Base-by-base conservation (phyloP, 208 protist genomes). In the Herpetomonas samuelpessoai region DNA sequence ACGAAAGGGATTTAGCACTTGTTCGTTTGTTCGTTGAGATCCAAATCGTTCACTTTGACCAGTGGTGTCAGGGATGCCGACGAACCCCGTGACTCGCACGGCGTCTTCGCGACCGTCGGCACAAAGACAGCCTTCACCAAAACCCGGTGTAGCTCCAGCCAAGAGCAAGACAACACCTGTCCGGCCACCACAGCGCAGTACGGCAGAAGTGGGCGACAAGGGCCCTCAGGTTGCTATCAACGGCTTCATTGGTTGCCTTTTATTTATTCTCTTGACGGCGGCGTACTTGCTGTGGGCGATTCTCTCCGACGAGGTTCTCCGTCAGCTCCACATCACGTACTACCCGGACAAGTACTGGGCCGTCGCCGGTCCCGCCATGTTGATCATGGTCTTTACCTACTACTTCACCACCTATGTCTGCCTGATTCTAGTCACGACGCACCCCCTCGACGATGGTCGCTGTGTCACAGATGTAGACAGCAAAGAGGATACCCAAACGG, bases 301-400 rank as follows among this genome's bases (percentile, higher is more conserved):
- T 19, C 31, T 93, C 30, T 85, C 87, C 0, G 75, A 77, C 16
- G 24, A 68, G 51, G 52, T 81, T 21, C 76, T 96, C 1, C 78
- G 90, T 49, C 28, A 29, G 41, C 57, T 86, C 30, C 79, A 89
- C 50, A 62, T 94, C 19, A 91, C 68, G 27, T 96, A 97, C 71
- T 94, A 96, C 63, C 92, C 92, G 0, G 87, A 96, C 61, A 76
- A 81, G 57, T 97, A 97, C 76, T 97, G 92, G 92, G 92, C 92
- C 7, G 65, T 91, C 2, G 88, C 88, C 30, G 31, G 86, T 4
- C 92, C 92, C 7, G 77, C 88, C 19, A 76, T 91, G 0, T 45
- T 96, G 18, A 74, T 88, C 27, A 92, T 95, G 76, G 68, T 85
- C 26, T 61, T 86, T 39, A 62, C 82, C 57, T 92, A 91, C 47